Evolutionary conservation across 2,329 filamentous ascomycete genomes (phyloP).

Genomic region (Colletotrichum plurivorum): DNA sequence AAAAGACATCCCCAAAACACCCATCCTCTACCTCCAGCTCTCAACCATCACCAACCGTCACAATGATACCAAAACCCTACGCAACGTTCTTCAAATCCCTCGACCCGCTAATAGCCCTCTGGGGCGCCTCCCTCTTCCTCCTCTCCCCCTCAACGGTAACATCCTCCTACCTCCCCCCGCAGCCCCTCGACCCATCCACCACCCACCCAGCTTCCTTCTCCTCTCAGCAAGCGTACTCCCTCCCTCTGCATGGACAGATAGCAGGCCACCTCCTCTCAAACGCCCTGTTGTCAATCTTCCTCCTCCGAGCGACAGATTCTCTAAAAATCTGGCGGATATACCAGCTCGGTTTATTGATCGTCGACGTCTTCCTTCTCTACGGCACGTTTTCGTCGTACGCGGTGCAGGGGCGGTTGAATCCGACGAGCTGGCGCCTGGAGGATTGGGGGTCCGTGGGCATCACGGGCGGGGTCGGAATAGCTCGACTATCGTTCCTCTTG

Average conservation of each 20-base stretch:
- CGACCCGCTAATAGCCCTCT: constrained; percentile 30
- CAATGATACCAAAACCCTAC: constrained; percentile 26
- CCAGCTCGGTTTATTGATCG: constrained; percentile 19
- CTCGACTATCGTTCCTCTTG: constrained; percentile 8
- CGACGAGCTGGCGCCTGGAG: constrained; percentile 26
- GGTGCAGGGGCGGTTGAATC: constrained; percentile 3
- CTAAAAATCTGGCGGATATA: constrained; percentile 6
- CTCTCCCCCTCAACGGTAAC: constrained; percentile 15
- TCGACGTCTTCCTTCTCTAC: constrained; percentile 28
- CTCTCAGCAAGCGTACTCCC: constrained; percentile 2
- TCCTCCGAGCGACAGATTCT: constrained; percentile 6
- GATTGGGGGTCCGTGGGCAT: constrained; percentile 26
- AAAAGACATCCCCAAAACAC: background rate
- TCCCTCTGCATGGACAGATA: constrained; percentile 30
- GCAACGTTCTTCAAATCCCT: constrained; percentile 16
- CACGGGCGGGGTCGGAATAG: constrained; percentile 1
- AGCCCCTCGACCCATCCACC: constrained; percentile 1
- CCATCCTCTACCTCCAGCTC: too few species aligned
- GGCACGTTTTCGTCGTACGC: constrained; percentile 2
- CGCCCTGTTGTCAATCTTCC: constrained; percentile 21
- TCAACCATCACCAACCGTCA: background rate
- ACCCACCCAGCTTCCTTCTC: constrained; percentile 15
- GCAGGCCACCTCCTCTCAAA: constrained; percentile 24
- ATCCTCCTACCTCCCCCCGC: constrained; percentile 16
- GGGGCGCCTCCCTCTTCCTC: constrained; percentile 31